Conservation (phyloP, 257 asterid genomes). For the Penstemon davidsonii region DNA sequence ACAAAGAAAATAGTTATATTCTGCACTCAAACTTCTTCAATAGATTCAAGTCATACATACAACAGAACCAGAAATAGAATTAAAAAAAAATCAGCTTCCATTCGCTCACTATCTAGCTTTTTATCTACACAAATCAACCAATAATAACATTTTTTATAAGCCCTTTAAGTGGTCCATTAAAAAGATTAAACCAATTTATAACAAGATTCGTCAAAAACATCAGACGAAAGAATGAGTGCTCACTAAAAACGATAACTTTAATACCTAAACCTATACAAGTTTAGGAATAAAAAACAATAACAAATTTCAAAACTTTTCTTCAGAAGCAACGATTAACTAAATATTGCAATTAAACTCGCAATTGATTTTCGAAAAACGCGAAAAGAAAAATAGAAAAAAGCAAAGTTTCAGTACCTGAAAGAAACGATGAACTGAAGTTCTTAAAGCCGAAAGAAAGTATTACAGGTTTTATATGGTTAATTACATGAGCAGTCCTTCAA, state of each 20-base stretch:
- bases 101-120: not conserved
- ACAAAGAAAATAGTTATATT: not conserved
- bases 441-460: not conserved
- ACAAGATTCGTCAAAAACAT: not conserved
- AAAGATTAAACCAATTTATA: slow-evolving; percentile 6
- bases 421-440: not conserved
- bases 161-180: not conserved
- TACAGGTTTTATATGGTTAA: not conserved
- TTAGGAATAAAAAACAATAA: not conserved
- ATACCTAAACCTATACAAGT: not conserved
- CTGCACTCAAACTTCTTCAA: not conserved
- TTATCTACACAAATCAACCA: no score
- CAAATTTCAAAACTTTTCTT: not conserved
- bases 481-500: not conserved
- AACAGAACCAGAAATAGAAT: not conserved
- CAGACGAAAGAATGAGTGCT: not conserved
- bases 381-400: not conserved
- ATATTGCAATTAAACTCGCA: no score
- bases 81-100: not conserved
- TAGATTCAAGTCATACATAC: not conserved
- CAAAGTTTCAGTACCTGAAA: not conserved
- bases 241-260: not conserved
- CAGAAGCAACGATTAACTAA: not conserved
- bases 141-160: not conserved
- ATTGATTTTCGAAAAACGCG: not conserved